Conservation (phyloP, 148 eudicot species). For the Amaranthus hypochondriacus region DNA sequence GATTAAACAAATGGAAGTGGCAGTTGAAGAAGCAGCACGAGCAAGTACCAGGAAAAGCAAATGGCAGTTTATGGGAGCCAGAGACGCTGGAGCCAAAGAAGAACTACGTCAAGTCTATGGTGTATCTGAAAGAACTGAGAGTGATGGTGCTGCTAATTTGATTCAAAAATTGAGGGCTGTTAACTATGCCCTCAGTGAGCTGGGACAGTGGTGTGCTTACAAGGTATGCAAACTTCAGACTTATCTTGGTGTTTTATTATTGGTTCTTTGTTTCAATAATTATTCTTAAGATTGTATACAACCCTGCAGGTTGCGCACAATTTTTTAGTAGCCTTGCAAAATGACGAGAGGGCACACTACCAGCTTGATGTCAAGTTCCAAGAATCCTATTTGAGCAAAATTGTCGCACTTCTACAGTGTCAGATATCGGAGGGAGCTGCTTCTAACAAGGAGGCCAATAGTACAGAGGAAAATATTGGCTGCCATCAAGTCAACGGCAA, state of each 20-base stretch:
- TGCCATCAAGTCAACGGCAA: slow-evolving; percentile 27
- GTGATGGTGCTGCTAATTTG: slow-evolving; percentile 97
- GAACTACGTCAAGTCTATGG: slow-evolving; percentile 96
- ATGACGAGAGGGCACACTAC: slow-evolving; percentile 90
- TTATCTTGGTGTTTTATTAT: slow-evolving; percentile 12
- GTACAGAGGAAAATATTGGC: slow-evolving; percentile 26
- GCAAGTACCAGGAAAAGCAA: slow-evolving; percentile 89
- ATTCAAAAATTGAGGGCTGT: slow-evolving; percentile 96
- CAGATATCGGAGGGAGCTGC: slow-evolving; percentile 84
- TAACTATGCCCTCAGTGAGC: slow-evolving; percentile 92
- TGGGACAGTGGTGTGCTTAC: slow-evolving; percentile 99
- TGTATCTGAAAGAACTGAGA: slow-evolving; percentile 97
- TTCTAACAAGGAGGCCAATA: slow-evolving; percentile 36
- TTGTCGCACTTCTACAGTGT: slow-evolving; percentile 77
- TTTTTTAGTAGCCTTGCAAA: slow-evolving; percentile 85
- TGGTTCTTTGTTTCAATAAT: not conserved
- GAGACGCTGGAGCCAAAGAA: slow-evolving; percentile 98
- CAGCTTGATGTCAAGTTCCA: slow-evolving; percentile 98
- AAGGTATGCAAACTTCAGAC: slow-evolving; percentile 41
- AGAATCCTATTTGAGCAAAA: slow-evolving; percentile 80
- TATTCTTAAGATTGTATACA: slow-evolving; percentile 12
- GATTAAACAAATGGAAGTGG: slow-evolving; percentile 83
- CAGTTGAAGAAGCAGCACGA: slow-evolving; percentile 88
- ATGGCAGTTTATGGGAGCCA: slow-evolving; percentile 99
- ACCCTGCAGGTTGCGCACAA: slow-evolving; percentile 82